Percentiles rank a stretch among this genome's conserved stretches.
phyloP scores from a whole-genome alignment of 2,329 filamentous ascomycete genomes.

The Xylariaceae sp. region DNA sequence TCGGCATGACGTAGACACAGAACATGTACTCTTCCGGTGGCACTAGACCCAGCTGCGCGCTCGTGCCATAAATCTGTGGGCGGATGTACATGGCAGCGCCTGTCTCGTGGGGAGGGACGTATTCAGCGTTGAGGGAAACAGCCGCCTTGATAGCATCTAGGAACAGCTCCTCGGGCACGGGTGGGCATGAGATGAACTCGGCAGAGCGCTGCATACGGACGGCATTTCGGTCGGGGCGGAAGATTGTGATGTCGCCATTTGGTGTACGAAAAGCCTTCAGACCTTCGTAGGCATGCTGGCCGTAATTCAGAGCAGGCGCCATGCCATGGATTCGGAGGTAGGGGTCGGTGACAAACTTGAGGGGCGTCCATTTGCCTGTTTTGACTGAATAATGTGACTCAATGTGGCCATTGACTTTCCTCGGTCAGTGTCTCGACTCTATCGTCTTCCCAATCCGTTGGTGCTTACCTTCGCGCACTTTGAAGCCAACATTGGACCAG shows the following conservation, averaged over 20 bases:
- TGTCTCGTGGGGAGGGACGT: conserved; percentile 86
- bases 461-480: conserved; percentile 79
- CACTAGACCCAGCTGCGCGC: conserved; percentile 83
- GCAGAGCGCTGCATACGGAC: conserved; percentile 84
- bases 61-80: conserved; percentile 85
- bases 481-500: conserved; percentile 93
- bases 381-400: conserved; percentile 81
- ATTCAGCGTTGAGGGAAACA: conserved; percentile 87
- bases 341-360: conserved; percentile 81
- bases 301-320: conserved; percentile 94
- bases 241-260: conserved; percentile 77
- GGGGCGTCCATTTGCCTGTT: conserved; percentile 78
- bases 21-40: conserved; percentile 94
- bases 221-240: conserved; percentile 87
- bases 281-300: conserved; percentile 97
- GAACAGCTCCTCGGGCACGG: conserved; percentile 79
- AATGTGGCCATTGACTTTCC: conserved; percentile 87
- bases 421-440: neutral
- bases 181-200: conserved; percentile 81
- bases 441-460: neutral
- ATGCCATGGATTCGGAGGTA: conserved; percentile 92
- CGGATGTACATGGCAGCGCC: conserved; percentile 93
- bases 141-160: conserved; percentile 78
- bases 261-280: conserved; percentile 92
- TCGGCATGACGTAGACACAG: conserved; percentile 87